Evolutionary conservation across 1,284 basidiomycete species (phyloP), one percentile per base, ranked within the genome.

Genomic region (Phlebopus sp.): DNA sequence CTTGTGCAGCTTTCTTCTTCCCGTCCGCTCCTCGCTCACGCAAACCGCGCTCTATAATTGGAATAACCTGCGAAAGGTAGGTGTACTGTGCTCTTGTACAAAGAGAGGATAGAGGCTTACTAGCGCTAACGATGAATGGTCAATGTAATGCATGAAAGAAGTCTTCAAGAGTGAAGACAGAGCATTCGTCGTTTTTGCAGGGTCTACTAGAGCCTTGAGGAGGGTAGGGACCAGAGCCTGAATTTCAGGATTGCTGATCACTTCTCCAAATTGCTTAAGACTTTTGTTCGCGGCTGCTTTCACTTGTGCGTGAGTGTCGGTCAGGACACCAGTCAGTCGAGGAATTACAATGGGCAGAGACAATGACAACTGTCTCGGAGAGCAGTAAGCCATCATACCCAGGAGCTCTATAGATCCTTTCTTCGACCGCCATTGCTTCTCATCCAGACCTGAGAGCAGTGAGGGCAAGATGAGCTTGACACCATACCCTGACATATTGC

Each of bases 351-450:
- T 92, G 1, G 97, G 97, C 5, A 99, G 77, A 3, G 96, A 98
- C 19, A 94, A 77, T 0, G 97, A 97, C 11, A 99, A 81, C 68
- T 99, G 97, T 42, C 86, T 84, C 2, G 96, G 97, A 5, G 97
- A 94, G 69, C 96, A 97, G 69, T 96, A 99, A 0, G 97, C 97
- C 95, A 99, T 99, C 74, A 95, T 90, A 31, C 97, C 97, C 47
- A 99, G 76, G n/a, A 99, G 72, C 67, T 99, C 97, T 55, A 99
- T 97, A 3, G 94, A 96, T 1, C 80, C 97, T 73, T 98, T 98
- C 76, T 99, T 99, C 2, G 95, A 93, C 23, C 96, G 80, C 97
- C 97, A 99, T 67, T 99, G 97, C 67, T 97, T 98, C 68, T 99
- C 97, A 57, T 98, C 95, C 40, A 99, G 75, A 30, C 94, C 96